Conservation (phyloP, 331 rosid species). For the Malus hybrid region DNA sequence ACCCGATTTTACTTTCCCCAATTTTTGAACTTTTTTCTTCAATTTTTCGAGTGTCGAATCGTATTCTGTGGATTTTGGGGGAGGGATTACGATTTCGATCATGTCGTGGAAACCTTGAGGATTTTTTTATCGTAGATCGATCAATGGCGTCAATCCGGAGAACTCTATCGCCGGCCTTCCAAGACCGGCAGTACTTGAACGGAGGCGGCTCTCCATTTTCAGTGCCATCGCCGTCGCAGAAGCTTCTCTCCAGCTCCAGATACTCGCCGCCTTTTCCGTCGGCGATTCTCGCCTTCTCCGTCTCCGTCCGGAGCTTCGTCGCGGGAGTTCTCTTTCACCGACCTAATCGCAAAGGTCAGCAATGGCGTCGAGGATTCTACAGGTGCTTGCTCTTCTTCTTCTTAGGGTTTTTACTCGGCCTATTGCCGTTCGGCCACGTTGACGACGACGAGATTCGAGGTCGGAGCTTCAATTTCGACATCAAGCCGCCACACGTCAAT, state of each 20-base stretch:
- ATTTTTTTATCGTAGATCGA: constrained; percentile 2
- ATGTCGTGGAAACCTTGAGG: constrained; percentile 12
- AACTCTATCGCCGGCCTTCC: constrained; percentile 73
- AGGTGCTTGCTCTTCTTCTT: constrained; percentile 62
- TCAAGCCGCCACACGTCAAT: constrained; percentile 46
- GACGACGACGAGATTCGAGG: constrained; percentile 37
- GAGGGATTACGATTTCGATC: constrained; percentile 2
- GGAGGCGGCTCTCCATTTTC: constrained; percentile 39
- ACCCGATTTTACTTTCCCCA: not conserved
- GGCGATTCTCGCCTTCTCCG: constrained; percentile 14
- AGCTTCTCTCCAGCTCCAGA: constrained; percentile 42
- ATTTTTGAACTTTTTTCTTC: not conserved
- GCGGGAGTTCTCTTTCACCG: constrained; percentile 37
- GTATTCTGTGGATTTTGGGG: not conserved
- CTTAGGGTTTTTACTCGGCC: constrained; percentile 65
- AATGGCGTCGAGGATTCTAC: constrained; percentile 43
- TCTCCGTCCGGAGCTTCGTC: constrained; percentile 30
- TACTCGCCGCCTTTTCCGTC: constrained; percentile 44
- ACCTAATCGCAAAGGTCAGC: constrained; percentile 38
- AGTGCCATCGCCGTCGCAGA: constrained; percentile 54
- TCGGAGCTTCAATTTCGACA: constrained; percentile 38
- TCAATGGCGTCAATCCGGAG: constrained; percentile 92
- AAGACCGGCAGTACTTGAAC: constrained; percentile 51
- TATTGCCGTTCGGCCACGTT: constrained; percentile 62
- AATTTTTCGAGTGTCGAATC: not conserved